Conservation (phyloP, 106 monocot species). For the Platanthera guangdongensis region DNA sequence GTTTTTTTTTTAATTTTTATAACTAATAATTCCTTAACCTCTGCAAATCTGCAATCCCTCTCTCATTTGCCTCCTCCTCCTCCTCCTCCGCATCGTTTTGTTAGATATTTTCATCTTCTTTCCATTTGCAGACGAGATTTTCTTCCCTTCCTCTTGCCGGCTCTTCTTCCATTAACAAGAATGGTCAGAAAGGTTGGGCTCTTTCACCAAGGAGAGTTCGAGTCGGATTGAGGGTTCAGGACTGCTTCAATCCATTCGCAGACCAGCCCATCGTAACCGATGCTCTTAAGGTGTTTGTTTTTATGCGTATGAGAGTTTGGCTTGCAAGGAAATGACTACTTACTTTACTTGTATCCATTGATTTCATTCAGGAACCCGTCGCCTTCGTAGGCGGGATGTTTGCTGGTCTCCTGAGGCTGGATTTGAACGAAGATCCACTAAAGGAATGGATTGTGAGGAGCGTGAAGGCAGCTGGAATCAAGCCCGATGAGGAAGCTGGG, state of each 20-base stretch:
- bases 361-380: slow-evolving; percentile 56
- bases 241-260: slow-evolving; percentile 63
- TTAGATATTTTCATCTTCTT: background rate
- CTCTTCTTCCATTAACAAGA: background rate
- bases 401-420: slow-evolving; percentile 81
- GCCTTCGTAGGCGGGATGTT: slow-evolving; percentile 89
- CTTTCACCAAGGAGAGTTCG: slow-evolving; percentile 5
- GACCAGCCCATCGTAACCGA: slow-evolving; percentile 69
- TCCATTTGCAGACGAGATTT: slow-evolving; percentile 13
- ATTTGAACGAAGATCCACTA: slow-evolving; percentile 88
- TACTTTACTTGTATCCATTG: background rate
- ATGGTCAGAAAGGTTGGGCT: background rate
- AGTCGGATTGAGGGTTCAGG: slow-evolving; percentile 4
- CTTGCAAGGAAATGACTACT: background rate
- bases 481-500: slow-evolving; percentile 20
- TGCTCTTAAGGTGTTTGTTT: slow-evolving; percentile 53
- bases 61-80: background rate
- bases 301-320: background rate
- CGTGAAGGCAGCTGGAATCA: slow-evolving; percentile 57
- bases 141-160: background rate
- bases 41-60: slow-evolving; percentile 5
- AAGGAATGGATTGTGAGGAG: slow-evolving; percentile 77
- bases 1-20: background rate
- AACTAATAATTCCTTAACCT: background rate
- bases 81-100: background rate